Percentiles rank a stretch among this genome's conserved stretches.
Evolutionary conservation across 768 basidiomycete genomes (phyloP).

Genomic region (Calocybe indica): DNA sequence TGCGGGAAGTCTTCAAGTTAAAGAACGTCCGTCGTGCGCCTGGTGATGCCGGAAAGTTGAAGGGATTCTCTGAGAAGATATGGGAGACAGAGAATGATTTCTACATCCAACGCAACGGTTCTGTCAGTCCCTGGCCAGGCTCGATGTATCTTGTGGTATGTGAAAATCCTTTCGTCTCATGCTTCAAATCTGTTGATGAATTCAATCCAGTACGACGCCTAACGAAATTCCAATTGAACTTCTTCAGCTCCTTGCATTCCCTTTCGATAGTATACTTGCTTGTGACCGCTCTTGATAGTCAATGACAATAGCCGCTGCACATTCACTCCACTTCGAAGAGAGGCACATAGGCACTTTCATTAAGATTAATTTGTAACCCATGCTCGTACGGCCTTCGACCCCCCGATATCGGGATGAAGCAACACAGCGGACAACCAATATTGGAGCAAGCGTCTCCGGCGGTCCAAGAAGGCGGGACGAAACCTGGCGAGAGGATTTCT

Average conservation of each 20-base stretch:
- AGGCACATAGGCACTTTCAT: too few species aligned
- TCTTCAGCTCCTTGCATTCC: too few species aligned
- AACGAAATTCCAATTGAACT: too few species aligned
- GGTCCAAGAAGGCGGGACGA: constrained; percentile 62
- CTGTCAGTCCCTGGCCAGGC: constrained; percentile 30
- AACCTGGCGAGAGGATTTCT: constrained; percentile 66
- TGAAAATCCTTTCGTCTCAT: neutral
- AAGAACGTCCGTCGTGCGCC: constrained; percentile 41
- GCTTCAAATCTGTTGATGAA: too few species aligned
- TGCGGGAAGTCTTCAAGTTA: constrained; percentile 39
- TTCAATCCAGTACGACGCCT: too few species aligned
- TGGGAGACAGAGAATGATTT: constrained; percentile 29
- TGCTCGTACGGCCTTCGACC: constrained; percentile 46
- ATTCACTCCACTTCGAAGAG: too few species aligned
- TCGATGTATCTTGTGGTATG: constrained; percentile 28
- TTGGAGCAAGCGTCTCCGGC: constrained; percentile 51
- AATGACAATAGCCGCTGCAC: too few species aligned
- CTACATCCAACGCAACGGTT: constrained; percentile 26
- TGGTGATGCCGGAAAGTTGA: constrained; percentile 34
- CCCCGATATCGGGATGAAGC: constrained; percentile 67
- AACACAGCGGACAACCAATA: constrained; percentile 62
- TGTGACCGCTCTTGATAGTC: too few species aligned
- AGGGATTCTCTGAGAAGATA: constrained; percentile 20
- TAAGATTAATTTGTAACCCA: constrained; percentile 49
- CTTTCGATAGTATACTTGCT: too few species aligned